A percentile compares a stretch with the other conserved stretches of the same genome.
Evolutionary conservation across 2,329 filamentous ascomycete species (phyloP).

Genomic region (Arthrobotrys megalospora): DNA sequence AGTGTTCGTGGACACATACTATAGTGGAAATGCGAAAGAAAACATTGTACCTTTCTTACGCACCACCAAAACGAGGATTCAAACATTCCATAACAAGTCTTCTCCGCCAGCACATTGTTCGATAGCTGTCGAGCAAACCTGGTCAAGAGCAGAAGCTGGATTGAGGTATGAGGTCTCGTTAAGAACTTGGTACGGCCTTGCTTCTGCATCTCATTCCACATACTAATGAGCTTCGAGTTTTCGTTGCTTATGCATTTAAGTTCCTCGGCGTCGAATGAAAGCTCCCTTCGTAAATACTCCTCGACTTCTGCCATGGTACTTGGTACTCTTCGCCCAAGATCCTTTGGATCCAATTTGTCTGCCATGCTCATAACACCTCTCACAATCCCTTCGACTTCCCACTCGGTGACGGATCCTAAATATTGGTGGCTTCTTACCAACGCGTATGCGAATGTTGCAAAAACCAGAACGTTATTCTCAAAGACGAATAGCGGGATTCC

Average conservation of each 20-base stretch:
- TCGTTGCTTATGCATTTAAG: not conserved
- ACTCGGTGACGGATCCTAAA: constrained; percentile 27
- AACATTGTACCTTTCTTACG: constrained; percentile 29
- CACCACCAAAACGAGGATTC: constrained; percentile 36
- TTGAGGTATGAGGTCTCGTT: constrained; percentile 11
- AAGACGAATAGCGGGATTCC: constrained; percentile 35
- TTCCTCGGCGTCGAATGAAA: constrained; percentile 4
- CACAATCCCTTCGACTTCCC: constrained; percentile 44
- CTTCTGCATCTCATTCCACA: constrained; percentile 14
- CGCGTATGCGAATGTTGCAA: constrained; percentile 50
- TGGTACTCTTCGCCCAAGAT: constrained; percentile 37
- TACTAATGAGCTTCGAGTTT: not conserved
- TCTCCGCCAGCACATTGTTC: constrained; percentile 16
- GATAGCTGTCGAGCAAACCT: constrained; percentile 6
- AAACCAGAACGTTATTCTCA: constrained; percentile 44
- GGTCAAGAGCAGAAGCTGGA: constrained; percentile 20
- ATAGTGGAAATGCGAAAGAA: constrained; percentile 48
- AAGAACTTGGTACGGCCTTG: constrained; percentile 29
- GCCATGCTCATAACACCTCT: constrained; percentile 50
- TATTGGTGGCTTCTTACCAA: constrained; percentile 37
- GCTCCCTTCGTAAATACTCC: constrained; percentile 18
- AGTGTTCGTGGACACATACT: constrained; percentile 38
- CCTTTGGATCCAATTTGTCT: constrained; percentile 37
- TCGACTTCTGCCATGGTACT: constrained; percentile 42
- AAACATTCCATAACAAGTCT: not conserved